A percentile compares a stretch with the other conserved stretches of the same genome.
Conservation (phyloP, 2,329 filamentous ascomycete genomes). For the Orbilia javanica region DNA sequence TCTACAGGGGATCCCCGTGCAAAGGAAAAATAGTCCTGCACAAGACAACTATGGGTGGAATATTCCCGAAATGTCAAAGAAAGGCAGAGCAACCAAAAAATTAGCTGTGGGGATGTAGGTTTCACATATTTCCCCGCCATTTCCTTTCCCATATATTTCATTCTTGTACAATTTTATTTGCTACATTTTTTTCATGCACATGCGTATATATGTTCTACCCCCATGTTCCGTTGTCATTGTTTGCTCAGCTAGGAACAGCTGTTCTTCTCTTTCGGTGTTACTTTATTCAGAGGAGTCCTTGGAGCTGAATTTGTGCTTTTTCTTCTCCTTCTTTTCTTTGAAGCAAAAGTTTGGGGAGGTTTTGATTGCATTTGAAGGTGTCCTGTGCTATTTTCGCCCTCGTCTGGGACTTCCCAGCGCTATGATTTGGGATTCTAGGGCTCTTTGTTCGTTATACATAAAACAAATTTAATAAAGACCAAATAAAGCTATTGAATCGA, state of each 20-base stretch:
- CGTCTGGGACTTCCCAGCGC: not conserved
- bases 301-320: slow-evolving; percentile 17
- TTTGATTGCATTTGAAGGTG: slow-evolving; percentile 44
- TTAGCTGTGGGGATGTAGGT: not conserved
- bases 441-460: not conserved
- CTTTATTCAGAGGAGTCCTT: slow-evolving; percentile 37
- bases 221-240: slow-evolving; percentile 25
- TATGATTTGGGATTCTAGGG: not conserved
- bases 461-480: slow-evolving; percentile 5
- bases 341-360: slow-evolving; percentile 25
- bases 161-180: not conserved
- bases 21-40: not conserved
- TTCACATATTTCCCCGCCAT: not conserved
- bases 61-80: not conserved
- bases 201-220: slow-evolving; percentile 60
- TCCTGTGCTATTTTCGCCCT: slow-evolving; percentile 29
- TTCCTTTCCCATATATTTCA: not conserved
- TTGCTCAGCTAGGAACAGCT: slow-evolving; percentile 49
- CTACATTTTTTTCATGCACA: slow-evolving; percentile 58
- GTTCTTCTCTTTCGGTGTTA: slow-evolving; percentile 61
- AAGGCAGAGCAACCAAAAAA: not conserved
- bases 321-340: not conserved
- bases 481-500: slow-evolving; percentile 1
- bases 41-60: slow-evolving; percentile 34
- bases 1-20: slow-evolving; percentile 6